Evolutionary conservation across 176 grass and related monocot genomes (phyloP).

Genomic region (Oryza meyeriana): DNA sequence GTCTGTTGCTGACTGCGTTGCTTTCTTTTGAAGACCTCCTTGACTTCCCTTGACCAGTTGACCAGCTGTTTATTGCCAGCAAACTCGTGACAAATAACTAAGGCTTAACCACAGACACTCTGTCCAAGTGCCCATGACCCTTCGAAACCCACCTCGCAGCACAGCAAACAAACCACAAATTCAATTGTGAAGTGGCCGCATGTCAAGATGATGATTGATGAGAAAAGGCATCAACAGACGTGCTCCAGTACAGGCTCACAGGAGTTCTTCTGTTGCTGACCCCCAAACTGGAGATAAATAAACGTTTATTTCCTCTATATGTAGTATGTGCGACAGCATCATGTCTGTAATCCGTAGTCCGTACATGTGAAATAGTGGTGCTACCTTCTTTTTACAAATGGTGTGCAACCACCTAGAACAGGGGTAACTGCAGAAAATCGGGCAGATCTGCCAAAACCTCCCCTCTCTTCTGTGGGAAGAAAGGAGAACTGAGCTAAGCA

Average conservation of each 20-base stretch:
- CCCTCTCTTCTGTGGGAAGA: background rate
- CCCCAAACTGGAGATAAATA: background rate
- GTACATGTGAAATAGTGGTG: background rate
- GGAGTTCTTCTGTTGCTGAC: background rate
- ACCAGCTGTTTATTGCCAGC: too few relatives aligned
- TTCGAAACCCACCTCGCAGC: background rate
- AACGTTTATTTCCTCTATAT: background rate
- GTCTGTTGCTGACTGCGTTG: background rate
- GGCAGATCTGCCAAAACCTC: background rate
- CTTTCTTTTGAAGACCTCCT: background rate
- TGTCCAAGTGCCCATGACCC: too few relatives aligned
- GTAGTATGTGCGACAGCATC: background rate
- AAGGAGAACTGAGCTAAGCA: background rate
- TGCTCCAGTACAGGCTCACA: background rate
- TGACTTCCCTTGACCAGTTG: background rate
- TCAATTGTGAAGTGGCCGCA: background rate
- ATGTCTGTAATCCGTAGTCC: background rate
- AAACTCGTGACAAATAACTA: too few relatives aligned
- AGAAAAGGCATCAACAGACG: background rate
- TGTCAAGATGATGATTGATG: background rate
- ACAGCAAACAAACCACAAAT: background rate
- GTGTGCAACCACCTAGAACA: background rate
- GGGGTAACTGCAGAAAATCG: background rate
- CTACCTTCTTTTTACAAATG: conserved; percentile 1
- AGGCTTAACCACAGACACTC: too few relatives aligned